Evolutionary conservation across 495 filamentous ascomycete species (phyloP).

Genomic region (Chaetomidium leptoderma): DNA sequence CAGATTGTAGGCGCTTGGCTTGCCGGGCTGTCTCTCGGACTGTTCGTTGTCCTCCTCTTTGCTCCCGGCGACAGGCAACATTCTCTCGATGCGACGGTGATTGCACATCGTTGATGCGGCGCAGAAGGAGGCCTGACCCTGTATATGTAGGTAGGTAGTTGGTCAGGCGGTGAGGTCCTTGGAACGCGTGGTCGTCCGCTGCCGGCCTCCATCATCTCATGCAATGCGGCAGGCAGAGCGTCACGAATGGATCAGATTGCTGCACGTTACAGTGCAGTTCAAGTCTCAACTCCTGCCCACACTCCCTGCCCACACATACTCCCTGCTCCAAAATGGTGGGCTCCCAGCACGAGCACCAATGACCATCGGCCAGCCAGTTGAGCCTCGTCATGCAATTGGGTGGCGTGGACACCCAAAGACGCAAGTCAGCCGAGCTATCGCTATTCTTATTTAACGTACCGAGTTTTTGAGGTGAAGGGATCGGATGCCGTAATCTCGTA

Average conservation of each 20-base stretch:
- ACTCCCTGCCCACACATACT: not conserved
- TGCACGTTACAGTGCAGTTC: not conserved
- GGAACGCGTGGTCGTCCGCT: no score
- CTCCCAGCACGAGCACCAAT: not conserved
- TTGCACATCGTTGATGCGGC: no score
- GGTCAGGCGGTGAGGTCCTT: slow-evolving; percentile 16
- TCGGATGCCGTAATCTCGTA: not conserved
- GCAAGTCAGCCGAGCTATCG: not conserved
- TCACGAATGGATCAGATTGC: not conserved
- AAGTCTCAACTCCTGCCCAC: no score
- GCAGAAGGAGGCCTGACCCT: no score
- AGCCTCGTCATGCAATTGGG: slow-evolving; percentile 6
- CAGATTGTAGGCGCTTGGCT: no score
- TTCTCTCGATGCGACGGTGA: no score
- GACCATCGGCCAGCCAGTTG: not conserved
- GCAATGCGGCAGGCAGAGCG: not conserved
- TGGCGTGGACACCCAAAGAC: not conserved
- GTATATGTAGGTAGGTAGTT: not conserved
- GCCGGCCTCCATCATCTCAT: not conserved
- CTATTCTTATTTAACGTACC: slow-evolving; percentile 4
- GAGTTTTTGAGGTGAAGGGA: not conserved
- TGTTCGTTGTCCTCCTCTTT: no score
- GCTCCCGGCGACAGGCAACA: no score
- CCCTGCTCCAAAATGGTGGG: not conserved
- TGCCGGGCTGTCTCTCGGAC: no score